These are phyloP conservation scores for Lanmaoa pseudosensibilis DNA, from an alignment of 768 basidiomycete genomes.

Conservation along the genomic window DNA sequence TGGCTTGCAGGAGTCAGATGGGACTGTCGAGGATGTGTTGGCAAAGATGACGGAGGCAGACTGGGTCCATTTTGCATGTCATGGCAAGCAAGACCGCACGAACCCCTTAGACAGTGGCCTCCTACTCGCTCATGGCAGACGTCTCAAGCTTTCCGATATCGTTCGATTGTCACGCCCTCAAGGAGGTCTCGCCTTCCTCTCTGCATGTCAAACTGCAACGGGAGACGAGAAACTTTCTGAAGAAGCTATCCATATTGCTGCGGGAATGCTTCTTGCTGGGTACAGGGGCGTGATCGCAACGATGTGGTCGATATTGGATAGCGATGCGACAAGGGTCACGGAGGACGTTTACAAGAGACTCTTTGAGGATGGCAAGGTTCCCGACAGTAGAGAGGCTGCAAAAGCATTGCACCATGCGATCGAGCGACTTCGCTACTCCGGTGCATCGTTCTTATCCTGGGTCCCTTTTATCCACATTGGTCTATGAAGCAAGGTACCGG, in stretches of 20 bases:
- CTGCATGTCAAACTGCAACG: background rate
- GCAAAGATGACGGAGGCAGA: background rate
- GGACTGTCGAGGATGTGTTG: background rate
- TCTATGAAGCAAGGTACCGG: background rate
- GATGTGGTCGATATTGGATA: too few relatives aligned
- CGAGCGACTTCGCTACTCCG: background rate
- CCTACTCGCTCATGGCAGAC: constrained; percentile 3
- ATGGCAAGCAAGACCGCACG: constrained; percentile 23
- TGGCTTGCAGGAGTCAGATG: background rate
- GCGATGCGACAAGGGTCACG: too few relatives aligned
- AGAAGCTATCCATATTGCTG: background rate
- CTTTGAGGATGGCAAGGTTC: too few relatives aligned
- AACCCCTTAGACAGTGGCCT: constrained; percentile 25
- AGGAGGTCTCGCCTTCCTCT: constrained; percentile 28
- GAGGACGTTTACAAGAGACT: too few relatives aligned
- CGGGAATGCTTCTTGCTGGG: too few relatives aligned
- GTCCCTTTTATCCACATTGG: background rate
- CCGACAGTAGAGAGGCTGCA: too few relatives aligned
- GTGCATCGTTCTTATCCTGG: background rate
- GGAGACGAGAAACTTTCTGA: background rate
- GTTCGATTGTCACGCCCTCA: constrained; percentile 1
- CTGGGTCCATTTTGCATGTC: constrained; percentile 34
- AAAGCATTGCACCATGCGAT: background rate
- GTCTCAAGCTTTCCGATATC: background rate
- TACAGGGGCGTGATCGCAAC: too few relatives aligned